Evolutionary conservation across 495 filamentous ascomycete species (phyloP).

Genomic region (Parathielavia appendiculata): DNA sequence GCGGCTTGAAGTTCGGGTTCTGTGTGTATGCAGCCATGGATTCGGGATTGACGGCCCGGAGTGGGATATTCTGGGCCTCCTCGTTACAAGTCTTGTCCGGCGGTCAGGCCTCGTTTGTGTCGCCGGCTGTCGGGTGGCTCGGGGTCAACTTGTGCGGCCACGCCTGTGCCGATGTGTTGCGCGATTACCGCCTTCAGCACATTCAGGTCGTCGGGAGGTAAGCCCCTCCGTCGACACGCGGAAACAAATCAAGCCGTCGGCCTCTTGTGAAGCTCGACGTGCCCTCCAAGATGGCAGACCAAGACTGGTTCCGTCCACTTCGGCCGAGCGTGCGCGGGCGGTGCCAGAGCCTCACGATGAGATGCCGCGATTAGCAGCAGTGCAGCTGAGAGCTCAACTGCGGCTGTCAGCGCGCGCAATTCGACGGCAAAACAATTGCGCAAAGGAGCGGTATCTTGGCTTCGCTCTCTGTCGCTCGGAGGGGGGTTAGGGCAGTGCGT

Average conservation of each 20-base stretch:
- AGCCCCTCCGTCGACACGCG: neutral
- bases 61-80: neutral
- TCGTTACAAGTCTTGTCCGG: neutral
- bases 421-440: neutral
- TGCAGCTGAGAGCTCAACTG: neutral
- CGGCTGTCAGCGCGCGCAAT: neutral
- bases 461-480: neutral
- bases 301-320: neutral
- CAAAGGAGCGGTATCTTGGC: neutral
- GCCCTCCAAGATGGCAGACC: neutral
- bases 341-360: slow-evolving; percentile 3
- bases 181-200: neutral
- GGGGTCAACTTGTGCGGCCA: neutral
- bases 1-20: slow-evolving; percentile 23
- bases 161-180: neutral
- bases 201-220: neutral
- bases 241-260: neutral
- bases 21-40: slow-evolving; percentile 39
- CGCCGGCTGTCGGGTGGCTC: too few relatives aligned
- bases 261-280: neutral
- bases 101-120: neutral
- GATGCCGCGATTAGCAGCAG: neutral
- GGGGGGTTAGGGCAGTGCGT: neutral
- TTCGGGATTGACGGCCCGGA: neutral
- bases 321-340: neutral